Evolutionary conservation across 2,329 filamentous ascomycete genomes (phyloP), one percentile per base, ranked within the genome.

Genomic region (Capronia americana): DNA sequence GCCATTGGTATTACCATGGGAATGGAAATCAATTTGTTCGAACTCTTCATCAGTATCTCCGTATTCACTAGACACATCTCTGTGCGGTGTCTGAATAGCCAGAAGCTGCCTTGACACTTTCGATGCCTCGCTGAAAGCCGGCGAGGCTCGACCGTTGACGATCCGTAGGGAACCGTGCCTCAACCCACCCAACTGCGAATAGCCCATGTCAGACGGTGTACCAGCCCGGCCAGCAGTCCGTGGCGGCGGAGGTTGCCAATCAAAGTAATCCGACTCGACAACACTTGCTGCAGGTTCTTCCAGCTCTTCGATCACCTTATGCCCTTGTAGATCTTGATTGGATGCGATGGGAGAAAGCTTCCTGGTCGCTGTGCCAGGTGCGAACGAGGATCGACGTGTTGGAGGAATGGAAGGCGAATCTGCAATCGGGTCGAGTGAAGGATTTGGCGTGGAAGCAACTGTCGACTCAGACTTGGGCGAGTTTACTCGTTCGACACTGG

Each of bases 141-240:
- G 72, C 14, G 72, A 74, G 1, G 71, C 66, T 38, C 70, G 63
- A 28, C 72, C 72, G 56, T 74, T 74, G 58, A 70, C 66, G 34
- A 74, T 68, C n/a, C 68, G 70, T 28, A 74, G 60, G 26, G 69
- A 70, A 5, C 71, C 71, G 24, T 69, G 65, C 38, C 64, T 62
- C 12, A 73, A 50, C 6, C 67, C 56, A 7, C 64, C 72, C 26
- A 74, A 63, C 38, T 73, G 67, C 32, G 68, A 65, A 58, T 71
- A 73, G 20, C 68, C 67, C 17, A 74, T 63, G 41, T 69, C 67
- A 46, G 64, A 59, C 32, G 72, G 72, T 20, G 71, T 73, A 11
- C 63, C 70, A 17, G 66, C 61, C n/a, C 72, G 61, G 2, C 63
- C 64, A n/a, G 61, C 53, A 32, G 63, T 69, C 50, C 61, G 64